phyloP scores from a whole-genome alignment of 2,329 filamentous ascomycete species.

The Aspergillus sclerotialis region DNA sequence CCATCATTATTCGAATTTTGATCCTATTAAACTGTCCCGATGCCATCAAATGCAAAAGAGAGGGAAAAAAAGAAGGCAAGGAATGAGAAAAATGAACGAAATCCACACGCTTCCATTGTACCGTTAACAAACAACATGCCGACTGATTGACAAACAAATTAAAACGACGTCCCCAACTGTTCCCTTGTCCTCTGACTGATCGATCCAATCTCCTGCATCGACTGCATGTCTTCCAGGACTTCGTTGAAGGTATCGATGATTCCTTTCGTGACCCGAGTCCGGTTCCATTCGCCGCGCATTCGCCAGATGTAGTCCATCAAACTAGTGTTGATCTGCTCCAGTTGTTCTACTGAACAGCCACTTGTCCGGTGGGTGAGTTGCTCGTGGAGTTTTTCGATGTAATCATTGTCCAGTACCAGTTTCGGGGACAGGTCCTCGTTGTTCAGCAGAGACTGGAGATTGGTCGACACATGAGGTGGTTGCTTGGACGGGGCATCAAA shows the following conservation, averaged over 20 bases:
- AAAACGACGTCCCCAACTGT: conserved; percentile 16
- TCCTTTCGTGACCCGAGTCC: conserved; percentile 60
- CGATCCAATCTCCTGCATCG: conserved; percentile 41
- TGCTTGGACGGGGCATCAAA: conserved; percentile 29
- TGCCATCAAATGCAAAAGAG: conserved; percentile 7
- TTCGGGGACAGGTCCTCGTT: conserved; percentile 23
- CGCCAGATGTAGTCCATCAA: conserved; percentile 90
- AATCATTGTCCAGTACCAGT: conserved; percentile 39
- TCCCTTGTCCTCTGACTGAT: conserved; percentile 30
- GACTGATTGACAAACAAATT: conserved; percentile 1
- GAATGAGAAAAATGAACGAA: conserved; percentile 2
- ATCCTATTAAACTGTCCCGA: conserved; percentile 1
- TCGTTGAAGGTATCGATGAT: conserved; percentile 69
- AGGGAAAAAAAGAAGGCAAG: conserved; percentile 5
- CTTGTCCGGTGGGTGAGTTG: conserved; percentile 61
- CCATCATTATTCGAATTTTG: conserved; percentile 1
- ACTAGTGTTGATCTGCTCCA: conserved; percentile 86
- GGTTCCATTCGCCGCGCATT: conserved; percentile 72
- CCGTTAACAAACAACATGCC: neutral
- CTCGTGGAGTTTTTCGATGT: conserved; percentile 53
- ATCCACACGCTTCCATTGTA: no score
- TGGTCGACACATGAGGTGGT: conserved; percentile 14
- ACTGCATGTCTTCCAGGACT: conserved; percentile 50
- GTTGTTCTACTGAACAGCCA: conserved; percentile 81
- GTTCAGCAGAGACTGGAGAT: conserved; percentile 28